These are phyloP conservation scores for Apophysomyces elegans DNA, from an alignment of 371 early-diverging fungal genomes.

Conservation along the genomic window DNA sequence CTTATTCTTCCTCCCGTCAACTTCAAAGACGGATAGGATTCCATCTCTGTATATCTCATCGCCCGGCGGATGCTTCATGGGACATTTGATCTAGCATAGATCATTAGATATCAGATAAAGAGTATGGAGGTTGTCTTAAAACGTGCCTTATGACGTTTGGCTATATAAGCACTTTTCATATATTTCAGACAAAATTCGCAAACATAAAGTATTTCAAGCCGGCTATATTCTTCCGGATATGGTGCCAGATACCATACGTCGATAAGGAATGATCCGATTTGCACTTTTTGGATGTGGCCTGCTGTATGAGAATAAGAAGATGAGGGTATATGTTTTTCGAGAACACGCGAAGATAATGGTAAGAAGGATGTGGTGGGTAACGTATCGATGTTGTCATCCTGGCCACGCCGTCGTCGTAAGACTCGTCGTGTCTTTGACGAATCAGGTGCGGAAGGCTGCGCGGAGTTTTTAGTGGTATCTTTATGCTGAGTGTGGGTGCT, in stretches of 20 bases:
- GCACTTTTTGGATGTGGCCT: conserved; percentile 71
- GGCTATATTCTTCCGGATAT: conserved; percentile 96
- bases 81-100: conserved; percentile 69
- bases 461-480: conserved; percentile 1
- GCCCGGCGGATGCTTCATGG: conserved; percentile 93
- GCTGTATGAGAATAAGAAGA: conserved; percentile 12
- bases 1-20: conserved; percentile 94
- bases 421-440: conserved; percentile 11
- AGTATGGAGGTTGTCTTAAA: conserved; percentile 13
- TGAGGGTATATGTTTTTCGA: conserved; percentile 4
- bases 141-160: conserved; percentile 70
- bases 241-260: conserved; percentile 98
- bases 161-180: conserved; percentile 77
- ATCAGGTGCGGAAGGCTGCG: not conserved
- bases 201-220: conserved; percentile 73
- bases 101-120: not conserved
- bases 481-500: conserved; percentile 6
- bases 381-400: not conserved
- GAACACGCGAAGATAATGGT: conserved; percentile 11
- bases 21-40: conserved; percentile 89
- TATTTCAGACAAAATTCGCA: conserved; percentile 99
- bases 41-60: conserved; percentile 98
- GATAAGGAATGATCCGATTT: conserved; percentile 83
- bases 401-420: conserved; percentile 6
- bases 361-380: conserved; percentile 21